Base-by-base conservation (phyloP, 1,284 basidiomycete species). In the Lentinula novae-zelandiae region DNA sequence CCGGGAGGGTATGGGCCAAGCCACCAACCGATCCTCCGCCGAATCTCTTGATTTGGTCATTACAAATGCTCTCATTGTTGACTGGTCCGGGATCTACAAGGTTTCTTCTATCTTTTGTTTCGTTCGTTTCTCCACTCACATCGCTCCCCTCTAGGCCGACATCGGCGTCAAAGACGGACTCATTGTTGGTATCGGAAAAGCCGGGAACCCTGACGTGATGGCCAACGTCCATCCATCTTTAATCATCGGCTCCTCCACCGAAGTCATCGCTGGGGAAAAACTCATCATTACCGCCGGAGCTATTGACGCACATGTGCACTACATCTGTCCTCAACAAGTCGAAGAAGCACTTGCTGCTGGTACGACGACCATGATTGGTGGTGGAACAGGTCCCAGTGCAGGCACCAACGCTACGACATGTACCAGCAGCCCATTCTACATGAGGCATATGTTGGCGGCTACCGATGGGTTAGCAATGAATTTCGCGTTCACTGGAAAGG, bases 1-100 rank as follows among this genome's bases (percentile, higher is more conserved):
- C 56, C 88, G 95, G n/a, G 96, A 98, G 69, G 95, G 95, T 8
- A 96, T 96, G 91, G 97, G 96, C 6, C 96, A 99, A 74, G 90
- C 90, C 0, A 92, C 91, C 0, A 87, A 91, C 61, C 78, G 88
- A 7, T 76, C 83, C 0, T 84, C 91, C 17, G 67, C 68, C 0
- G 87, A 93, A 54, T 84, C 89, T 0, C 82, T 99, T 49, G 97
- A 99, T 70, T 80, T 96, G 7, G 90, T 98, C 57, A 93, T 99
- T 68, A 97, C 95, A 46, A 99, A 98, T 71, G 94, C 92, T 0
- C 81, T 99, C 53, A 90, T 99, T 63, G 76, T 99, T 48, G 96
- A 99, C 73, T 98, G 93, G 91, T 88, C 86, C 48, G 95, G 95
- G 1, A 96, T 99, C 63, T 93, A 92, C 83, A 98, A 98, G 82